phyloP scores from a whole-genome alignment of 768 basidiomycete species.

The Crucibulum laeve region DNA sequence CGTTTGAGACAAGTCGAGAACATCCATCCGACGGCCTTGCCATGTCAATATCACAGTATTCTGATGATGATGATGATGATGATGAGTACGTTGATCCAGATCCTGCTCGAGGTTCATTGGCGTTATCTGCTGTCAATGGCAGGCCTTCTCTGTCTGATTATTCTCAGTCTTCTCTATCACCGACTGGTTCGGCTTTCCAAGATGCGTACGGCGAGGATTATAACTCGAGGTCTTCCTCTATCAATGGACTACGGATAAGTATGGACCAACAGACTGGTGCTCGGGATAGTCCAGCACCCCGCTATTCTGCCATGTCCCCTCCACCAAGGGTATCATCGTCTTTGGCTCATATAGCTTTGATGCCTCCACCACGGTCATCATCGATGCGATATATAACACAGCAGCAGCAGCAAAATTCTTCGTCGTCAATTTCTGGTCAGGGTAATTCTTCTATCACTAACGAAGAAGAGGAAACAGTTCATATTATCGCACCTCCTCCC shows the following conservation, averaged over 20 bases:
- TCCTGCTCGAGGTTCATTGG: conserved; percentile 39
- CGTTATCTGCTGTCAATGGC: conserved; percentile 42
- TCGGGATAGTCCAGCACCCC: conserved; percentile 23
- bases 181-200: conserved; percentile 77
- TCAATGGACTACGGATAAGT: conserved; percentile 20
- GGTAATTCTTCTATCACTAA: conserved; percentile 11
- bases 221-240: conserved; percentile 17
- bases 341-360: conserved; percentile 47
- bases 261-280: conserved; percentile 16
- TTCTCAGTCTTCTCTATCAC: conserved; percentile 56
- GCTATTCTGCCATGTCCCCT: conserved; percentile 42
- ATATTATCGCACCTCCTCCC: conserved; percentile 38
- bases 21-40: conserved; percentile 13
- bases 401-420: conserved; percentile 12
- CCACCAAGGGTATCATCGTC: conserved; percentile 68
- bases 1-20: conserved; percentile 22
- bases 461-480: conserved; percentile 22
- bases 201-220: conserved; percentile 37
- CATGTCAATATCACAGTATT: conserved; percentile 25
- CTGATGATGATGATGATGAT: conserved; percentile 33
- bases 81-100: conserved; percentile 27
- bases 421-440: conserved; percentile 17
- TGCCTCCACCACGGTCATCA: conserved; percentile 48
- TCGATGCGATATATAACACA: conserved; percentile 20
- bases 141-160: conserved; percentile 64